Percentiles rank a stretch among this genome's conserved stretches.
These are phyloP conservation scores for Rosellinia necatrix DNA, from an alignment of 2,329 filamentous ascomycete genomes.

Conservation along the genomic window DNA sequence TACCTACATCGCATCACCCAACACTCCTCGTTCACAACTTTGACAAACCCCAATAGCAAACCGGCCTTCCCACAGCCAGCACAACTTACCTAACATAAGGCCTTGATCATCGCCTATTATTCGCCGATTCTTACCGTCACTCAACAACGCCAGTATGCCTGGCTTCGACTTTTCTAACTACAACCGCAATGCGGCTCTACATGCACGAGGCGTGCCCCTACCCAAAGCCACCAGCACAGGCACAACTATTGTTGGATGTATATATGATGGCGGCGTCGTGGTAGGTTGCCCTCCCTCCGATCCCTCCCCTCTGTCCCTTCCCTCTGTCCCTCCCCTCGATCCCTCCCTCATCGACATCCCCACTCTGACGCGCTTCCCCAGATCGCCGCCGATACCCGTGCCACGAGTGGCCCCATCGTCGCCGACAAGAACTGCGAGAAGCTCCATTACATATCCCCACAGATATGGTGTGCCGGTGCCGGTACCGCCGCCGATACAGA, in stretches of 20 bases:
- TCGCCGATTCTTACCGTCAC: background rate
- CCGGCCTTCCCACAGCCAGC: background rate
- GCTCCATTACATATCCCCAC: conserved; percentile 96
- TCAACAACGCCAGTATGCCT: conserved; percentile 67
- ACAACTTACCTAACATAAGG: background rate
- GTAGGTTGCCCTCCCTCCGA: conserved; percentile 54
- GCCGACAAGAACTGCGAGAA: conserved; percentile 99
- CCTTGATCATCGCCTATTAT: background rate
- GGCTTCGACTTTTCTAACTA: conserved; percentile 99
- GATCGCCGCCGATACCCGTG: conserved; percentile 98
- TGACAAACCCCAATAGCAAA: too few species aligned
- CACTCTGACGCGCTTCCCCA: conserved; percentile 43
- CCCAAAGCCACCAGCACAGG: conserved; percentile 98
- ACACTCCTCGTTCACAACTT: background rate
- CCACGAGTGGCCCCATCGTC: conserved; percentile 95
- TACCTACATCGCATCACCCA: background rate
- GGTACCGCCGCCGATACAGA: conserved; percentile 98
- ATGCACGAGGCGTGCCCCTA: conserved; percentile 89
- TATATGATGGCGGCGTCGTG: conserved; percentile 95
- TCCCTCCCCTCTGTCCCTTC: background rate
- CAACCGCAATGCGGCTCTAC: conserved; percentile 96
- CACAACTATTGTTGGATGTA: conserved; percentile 97
- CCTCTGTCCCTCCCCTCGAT: background rate
- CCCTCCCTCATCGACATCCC: background rate
- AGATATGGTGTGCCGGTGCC: conserved; percentile 99